These are phyloP conservation scores for Allium sativum DNA, from an alignment of 106 monocot species.

Conservation along the genomic window DNA sequence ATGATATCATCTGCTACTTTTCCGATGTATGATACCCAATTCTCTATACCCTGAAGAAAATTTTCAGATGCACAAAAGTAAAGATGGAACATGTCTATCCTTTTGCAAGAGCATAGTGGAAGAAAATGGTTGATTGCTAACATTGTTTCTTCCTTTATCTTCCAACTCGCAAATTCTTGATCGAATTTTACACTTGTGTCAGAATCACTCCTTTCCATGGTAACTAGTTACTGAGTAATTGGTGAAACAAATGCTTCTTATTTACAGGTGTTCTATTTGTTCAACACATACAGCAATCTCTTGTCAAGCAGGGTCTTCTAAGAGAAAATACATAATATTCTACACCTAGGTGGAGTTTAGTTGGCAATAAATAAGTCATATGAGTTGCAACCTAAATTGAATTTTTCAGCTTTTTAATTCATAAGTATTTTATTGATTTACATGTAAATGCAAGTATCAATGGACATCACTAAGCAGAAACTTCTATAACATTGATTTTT, in stretches of 20 bases:
- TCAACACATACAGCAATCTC: neutral
- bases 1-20: neutral
- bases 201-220: conserved; percentile 5
- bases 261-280: conserved; percentile 1
- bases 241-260: neutral
- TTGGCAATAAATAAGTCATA: neutral
- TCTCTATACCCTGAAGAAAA: neutral
- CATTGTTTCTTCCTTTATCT: conserved; percentile 2
- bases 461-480: neutral
- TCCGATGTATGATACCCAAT: neutral
- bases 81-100: neutral
- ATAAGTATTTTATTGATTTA: neutral
- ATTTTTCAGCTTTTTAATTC: neutral
- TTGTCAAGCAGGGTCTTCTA: neutral
- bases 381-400: too few species aligned
- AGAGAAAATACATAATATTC: neutral
- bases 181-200: conserved; percentile 1
- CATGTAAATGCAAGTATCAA: neutral
- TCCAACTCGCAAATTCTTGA: neutral
- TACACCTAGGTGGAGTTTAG: neutral
- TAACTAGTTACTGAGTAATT: neutral
- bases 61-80: neutral
- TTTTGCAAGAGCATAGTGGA: neutral
- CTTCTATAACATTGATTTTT: neutral
- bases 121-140: conserved; percentile 2